A percentile compares a stretch with the other conserved stretches of the same genome.
These are phyloP conservation scores for Colletotrichum scovillei DNA, from an alignment of 2,329 filamentous ascomycete species.

Conservation along the genomic window DNA sequence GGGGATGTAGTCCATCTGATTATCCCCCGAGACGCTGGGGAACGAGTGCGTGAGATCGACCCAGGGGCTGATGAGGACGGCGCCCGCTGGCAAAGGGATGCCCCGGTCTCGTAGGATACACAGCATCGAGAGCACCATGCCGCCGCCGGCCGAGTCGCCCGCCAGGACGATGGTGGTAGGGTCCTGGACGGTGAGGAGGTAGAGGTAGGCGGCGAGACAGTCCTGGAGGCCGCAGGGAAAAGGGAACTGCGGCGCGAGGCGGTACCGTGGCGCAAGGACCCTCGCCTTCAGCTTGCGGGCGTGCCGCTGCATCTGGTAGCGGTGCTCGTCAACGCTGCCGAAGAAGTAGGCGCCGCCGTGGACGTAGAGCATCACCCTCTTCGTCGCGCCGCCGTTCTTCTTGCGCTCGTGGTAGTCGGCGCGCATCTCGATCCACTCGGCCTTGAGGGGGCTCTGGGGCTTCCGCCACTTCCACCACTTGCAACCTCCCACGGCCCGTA, in stretches of 20 bases:
- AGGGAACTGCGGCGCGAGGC: constrained; percentile 91
- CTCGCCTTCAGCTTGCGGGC: constrained; percentile 92
- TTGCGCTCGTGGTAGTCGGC: constrained; percentile 81
- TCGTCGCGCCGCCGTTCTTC: constrained; percentile 67
- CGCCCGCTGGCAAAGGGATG: constrained; percentile 87
- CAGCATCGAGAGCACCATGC: constrained; percentile 86
- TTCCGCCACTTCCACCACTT: constrained; percentile 93
- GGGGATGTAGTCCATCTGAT: constrained; percentile 88
- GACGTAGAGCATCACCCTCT: constrained; percentile 90
- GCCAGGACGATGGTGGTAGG: constrained; percentile 87
- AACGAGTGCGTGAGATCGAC: constrained; percentile 96
- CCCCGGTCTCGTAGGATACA: constrained; percentile 85
- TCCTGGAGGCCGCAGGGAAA: constrained; percentile 95
- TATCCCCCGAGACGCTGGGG: constrained; percentile 82
- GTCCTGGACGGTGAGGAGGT: constrained; percentile 80
- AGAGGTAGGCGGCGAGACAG: constrained; percentile 88
- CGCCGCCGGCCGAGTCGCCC: constrained; percentile 93
- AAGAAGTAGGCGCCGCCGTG: constrained; percentile 97
- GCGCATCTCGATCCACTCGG: constrained; percentile 98
- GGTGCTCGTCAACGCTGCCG: constrained; percentile 93
- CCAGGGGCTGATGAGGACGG: constrained; percentile 93
- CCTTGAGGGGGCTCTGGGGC: constrained; percentile 73
- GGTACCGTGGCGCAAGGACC: constrained; percentile 87
- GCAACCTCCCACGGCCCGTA: constrained; percentile 80
- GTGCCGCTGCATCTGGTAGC: constrained; percentile 98